Percentiles rank a stretch among this genome's conserved stretches.
Conservation (phyloP, 139 green algal species). For the Desmodesmus armatus region DNA sequence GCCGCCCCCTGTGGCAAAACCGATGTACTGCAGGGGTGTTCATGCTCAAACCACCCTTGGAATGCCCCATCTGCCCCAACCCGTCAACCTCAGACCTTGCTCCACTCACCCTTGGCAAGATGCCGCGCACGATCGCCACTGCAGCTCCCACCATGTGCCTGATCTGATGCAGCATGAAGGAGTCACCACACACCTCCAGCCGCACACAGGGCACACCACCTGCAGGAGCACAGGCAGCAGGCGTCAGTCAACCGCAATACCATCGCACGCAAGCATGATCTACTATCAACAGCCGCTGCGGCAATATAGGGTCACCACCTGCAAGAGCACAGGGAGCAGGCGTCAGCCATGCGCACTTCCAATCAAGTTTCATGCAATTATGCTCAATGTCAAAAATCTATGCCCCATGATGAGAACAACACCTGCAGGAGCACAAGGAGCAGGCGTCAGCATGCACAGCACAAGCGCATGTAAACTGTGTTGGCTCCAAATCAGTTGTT, state of each 20-base stretch:
- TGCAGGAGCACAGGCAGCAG: conserved; percentile 28
- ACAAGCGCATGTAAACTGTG: too few relatives aligned
- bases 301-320: conserved; percentile 64
- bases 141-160: conserved; percentile 82
- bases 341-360: too few relatives aligned
- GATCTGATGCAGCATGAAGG: conserved; percentile 89
- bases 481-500: too few relatives aligned
- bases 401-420: conserved; percentile 65
- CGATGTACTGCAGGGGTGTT: too few relatives aligned
- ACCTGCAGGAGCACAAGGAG: conserved; percentile 45
- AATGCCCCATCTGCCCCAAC: too few relatives aligned
- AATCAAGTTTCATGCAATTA: too few relatives aligned
- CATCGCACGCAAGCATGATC: too few relatives aligned
- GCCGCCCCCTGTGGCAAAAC: too few relatives aligned
- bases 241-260: too few relatives aligned
- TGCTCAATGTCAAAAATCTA: too few relatives aligned
- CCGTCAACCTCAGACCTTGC: too few relatives aligned
- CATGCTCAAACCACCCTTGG: background rate
- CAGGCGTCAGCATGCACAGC: too few relatives aligned
- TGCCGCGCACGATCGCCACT: conserved; percentile 68
- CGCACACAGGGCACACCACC: conserved; percentile 66
- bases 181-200: conserved; percentile 64
- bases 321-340: conserved; percentile 23
- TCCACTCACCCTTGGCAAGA: conserved; percentile 53
- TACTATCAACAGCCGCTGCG: conserved; percentile 57